phyloP scores from a whole-genome alignment of 78 protist genomes.

The Cavenderia fasciculata region DNA sequence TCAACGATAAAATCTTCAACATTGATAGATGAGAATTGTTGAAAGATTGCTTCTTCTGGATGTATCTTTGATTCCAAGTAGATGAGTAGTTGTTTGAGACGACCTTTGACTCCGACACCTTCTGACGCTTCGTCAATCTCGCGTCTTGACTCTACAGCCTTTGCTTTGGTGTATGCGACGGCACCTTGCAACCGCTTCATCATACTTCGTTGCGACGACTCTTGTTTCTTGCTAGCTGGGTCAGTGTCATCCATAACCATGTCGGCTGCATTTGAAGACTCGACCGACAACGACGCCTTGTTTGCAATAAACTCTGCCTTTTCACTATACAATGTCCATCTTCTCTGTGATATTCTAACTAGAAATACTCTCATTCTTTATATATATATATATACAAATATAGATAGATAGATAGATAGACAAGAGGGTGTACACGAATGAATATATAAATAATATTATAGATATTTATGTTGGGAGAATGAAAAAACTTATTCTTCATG shows the following conservation, averaged over 20 bases:
- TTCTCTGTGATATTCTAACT: slow-evolving; percentile 6
- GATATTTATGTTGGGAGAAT: no score
- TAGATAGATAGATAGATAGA: no score
- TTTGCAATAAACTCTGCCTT: slow-evolving; percentile 39
- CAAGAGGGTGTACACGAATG: no score
- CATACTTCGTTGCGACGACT: not conserved
- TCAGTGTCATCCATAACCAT: not conserved
- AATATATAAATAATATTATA: no score
- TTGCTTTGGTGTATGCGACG: not conserved
- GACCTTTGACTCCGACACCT: slow-evolving; percentile 42
- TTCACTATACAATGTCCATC: slow-evolving; percentile 64
- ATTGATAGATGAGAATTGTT: slow-evolving; percentile 32
- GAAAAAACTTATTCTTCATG: no score
- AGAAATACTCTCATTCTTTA: slow-evolving; percentile 65
- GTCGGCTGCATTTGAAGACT: not conserved
- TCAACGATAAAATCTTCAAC: slow-evolving; percentile 6
- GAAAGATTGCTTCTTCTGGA: slow-evolving; percentile 53
- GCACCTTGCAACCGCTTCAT: not conserved
- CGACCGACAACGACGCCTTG: no score
- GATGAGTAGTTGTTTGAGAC: slow-evolving; percentile 9
- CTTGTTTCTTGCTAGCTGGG: not conserved
- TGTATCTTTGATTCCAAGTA: slow-evolving; percentile 29
- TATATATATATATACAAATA: no score
- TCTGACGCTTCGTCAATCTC: slow-evolving; percentile 52
- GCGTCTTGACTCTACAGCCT: slow-evolving; percentile 32